phyloP scores from a whole-genome alignment of 441 rosid genomes.

The Daphne laureola region DNA sequence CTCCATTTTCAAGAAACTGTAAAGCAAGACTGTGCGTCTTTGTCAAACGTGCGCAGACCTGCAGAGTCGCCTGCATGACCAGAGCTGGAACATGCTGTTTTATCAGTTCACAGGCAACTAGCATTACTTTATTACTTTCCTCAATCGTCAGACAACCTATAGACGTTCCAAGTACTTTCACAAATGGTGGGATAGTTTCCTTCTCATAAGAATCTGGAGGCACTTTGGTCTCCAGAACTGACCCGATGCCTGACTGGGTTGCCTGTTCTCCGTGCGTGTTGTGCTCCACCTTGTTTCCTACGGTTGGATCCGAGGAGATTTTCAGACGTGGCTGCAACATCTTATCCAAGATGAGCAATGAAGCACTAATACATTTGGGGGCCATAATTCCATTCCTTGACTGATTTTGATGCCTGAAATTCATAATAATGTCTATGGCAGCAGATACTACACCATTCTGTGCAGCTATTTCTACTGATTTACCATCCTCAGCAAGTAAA shows the following conservation, averaged over 20 bases:
- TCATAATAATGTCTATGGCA: slow-evolving; percentile 63
- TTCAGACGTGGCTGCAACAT: slow-evolving; percentile 72
- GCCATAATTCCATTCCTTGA: slow-evolving; percentile 42
- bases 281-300: slow-evolving; percentile 39
- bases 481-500: slow-evolving; percentile 79
- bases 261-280: slow-evolving; percentile 34
- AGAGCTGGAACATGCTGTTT: slow-evolving; percentile 80
- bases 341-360: slow-evolving; percentile 77
- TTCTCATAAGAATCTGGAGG: slow-evolving; percentile 42
- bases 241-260: slow-evolving; percentile 28
- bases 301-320: slow-evolving; percentile 37
- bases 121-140: slow-evolving; percentile 65
- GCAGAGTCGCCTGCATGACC: slow-evolving; percentile 96
- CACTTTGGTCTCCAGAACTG: slow-evolving; percentile 30
- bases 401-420: slow-evolving; percentile 51
- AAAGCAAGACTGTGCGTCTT: slow-evolving; percentile 72
- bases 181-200: slow-evolving; percentile 40
- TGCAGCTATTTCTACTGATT: slow-evolving; percentile 73
- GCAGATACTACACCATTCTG: slow-evolving; percentile 60
- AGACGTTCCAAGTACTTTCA: slow-evolving; percentile 65
- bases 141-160: slow-evolving; percentile 72
- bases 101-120: slow-evolving; percentile 63
- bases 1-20: slow-evolving; percentile 88
- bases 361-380: slow-evolving; percentile 79
- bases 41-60: slow-evolving; percentile 87